Conservation (phyloP, 495 filamentous ascomycete genomes). For the Oleoguttula mirabilis region DNA sequence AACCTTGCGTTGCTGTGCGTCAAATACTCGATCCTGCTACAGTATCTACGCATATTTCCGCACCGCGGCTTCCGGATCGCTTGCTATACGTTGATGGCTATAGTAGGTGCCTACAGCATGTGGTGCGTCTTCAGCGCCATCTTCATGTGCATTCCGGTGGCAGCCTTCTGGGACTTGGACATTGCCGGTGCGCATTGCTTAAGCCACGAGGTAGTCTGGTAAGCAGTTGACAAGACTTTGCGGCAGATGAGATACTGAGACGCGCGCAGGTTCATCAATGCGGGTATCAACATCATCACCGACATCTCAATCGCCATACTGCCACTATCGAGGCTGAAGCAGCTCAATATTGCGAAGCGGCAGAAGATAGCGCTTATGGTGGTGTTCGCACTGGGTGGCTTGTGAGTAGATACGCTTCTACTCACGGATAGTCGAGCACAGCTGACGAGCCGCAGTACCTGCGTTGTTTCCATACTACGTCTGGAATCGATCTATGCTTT, state of each 20-base stretch:
- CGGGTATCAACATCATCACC: constrained; percentile 39
- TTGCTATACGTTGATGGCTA: constrained; percentile 18
- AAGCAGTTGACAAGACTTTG: too few relatives aligned
- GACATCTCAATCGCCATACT: constrained; percentile 37
- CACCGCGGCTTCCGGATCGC: constrained; percentile 20
- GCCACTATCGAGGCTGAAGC: constrained; percentile 22
- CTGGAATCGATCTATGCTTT: constrained; percentile 25
- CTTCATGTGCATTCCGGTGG: constrained; percentile 26
- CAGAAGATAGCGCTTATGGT: constrained; percentile 23
- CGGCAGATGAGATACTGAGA: too few relatives aligned
- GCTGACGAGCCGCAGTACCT: constrained; percentile 20
- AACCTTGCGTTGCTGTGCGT: constrained; percentile 19
- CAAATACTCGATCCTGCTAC: constrained; percentile 22
- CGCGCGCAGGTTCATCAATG: constrained; percentile 34
- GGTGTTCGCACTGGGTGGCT: constrained; percentile 26
- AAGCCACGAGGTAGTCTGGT: constrained; percentile 34
- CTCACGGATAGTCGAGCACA: background rate
- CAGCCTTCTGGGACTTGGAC: constrained; percentile 30
- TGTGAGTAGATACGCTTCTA: constrained; percentile 19
- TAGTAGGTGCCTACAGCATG: constrained; percentile 14
- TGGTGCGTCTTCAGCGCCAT: constrained; percentile 23
- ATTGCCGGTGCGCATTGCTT: constrained; percentile 29
- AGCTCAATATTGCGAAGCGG: constrained; percentile 19
- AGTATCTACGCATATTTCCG: constrained; percentile 24
- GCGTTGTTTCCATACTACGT: constrained; percentile 27